Base-by-base conservation (phyloP, 1,284 basidiomycete genomes). In the Earliella scabrosa region DNA sequence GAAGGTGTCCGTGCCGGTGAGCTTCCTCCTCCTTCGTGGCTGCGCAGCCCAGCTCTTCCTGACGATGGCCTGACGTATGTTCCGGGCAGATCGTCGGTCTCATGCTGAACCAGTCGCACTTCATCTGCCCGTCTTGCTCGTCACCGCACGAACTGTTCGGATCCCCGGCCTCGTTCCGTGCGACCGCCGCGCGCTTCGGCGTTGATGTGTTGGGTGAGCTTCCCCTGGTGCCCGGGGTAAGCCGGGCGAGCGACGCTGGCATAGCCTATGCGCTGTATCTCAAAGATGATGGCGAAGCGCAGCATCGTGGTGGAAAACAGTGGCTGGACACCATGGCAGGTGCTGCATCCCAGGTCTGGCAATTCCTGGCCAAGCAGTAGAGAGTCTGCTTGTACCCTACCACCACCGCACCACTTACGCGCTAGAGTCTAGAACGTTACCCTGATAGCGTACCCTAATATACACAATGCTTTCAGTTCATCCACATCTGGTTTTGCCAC, bases 41-140 rank as follows among this genome's bases (percentile, higher is more conserved):
- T n/a, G n/a, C n/a, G n/a, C n/a, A n/a, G n/a, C n/a, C n/a, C n/a
- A n/a, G n/a, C n/a, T n/a, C n/a, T n/a, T n/a, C n/a, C n/a, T n/a
- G n/a, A n/a, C n/a, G n/a, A n/a, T n/a, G n/a, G 10, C n/a, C 20
- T 38, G 29, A 34, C 8, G 9, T 21, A 16, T 48, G 21, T 8
- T 10, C 10, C 50, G 27, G 13, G 20, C 65, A 97, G 95, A 92
- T 98, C 54, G 84, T 87, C 2, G 97, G 97, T 1, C 79, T 96
- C 3, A 75, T 98, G 0, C 84, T 99, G 48, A 98, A 99, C 71
- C 92, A 97, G 79, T 86, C 94, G 0, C 86, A 94, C 71, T 98
- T 91, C 71, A 77, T 89, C n/a, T 96, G 94, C 66, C 82, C 90
- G 0, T 82, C 84, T 5, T 97, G 94, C 65, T 75, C 81, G 1